Base-by-base conservation (phyloP, 495 filamentous ascomycete genomes). In the Penicillium dipodomyicola region DNA sequence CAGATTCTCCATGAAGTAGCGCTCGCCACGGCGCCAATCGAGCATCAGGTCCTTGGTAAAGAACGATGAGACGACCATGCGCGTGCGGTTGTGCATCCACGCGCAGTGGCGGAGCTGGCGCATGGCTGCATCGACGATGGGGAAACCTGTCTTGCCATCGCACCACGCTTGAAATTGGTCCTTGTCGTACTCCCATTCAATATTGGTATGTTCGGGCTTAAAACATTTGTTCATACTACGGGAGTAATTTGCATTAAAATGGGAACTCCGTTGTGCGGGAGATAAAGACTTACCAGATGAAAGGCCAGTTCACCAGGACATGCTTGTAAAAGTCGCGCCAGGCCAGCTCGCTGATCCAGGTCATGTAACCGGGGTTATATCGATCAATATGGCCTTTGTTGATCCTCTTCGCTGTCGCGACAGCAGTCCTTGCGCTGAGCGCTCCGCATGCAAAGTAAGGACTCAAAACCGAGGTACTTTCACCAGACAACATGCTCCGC, bases 241-340 rank as follows among this genome's bases (percentile, higher is more conserved):
- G 17, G 4, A 30, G 2, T 3, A 25, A 5, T 20, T n/a, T 32
- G 3, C 2, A 17, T 52, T 52, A 52, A 19, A 22, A 40, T 23
- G 0, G 3, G 15, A 37, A 15, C 7, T 1, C 11, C 11, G 35
- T 20, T 50, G 11, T 25, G 30, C n/a, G 27, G 23, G n/a, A 27
- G 32, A 12, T 20, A 2, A 11, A 27, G 1, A 65, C 78, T 53
- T 69, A 91, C 88, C 91, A 93, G 33, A 95, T 82, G 59, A 91
- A 94, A 5, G 92, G 92, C 89, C 89, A 96, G 54, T 93, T 77
- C 3, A 82, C 87, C 14, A 96, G 75, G 4, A 96, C 88, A 68
- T 96, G 90, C 58, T 88, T 89, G 71, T 96, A 96, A 65, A 96
- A 97, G 63, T 96, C 92, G 9, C 92, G 78, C 92, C 92, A 95